A percentile compares a stretch with the other conserved stretches of the same genome.
Evolutionary conservation across 495 filamentous ascomycete genomes (phyloP).

Genomic region (Cladorrhinum samala): DNA sequence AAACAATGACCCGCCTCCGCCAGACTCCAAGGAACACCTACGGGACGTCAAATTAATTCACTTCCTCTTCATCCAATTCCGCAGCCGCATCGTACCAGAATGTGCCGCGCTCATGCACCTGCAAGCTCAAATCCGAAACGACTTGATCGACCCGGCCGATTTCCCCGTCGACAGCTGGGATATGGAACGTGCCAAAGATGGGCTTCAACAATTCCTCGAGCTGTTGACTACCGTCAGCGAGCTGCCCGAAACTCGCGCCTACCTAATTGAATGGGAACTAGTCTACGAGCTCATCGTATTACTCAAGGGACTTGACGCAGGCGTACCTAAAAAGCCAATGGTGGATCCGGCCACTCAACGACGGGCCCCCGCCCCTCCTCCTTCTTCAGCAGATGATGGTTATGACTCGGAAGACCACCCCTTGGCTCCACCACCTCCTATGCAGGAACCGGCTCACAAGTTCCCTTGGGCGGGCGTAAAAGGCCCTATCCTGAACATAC

Average conservation of each 20-base stretch:
- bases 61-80: constrained; percentile 87
- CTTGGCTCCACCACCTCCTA: constrained; percentile 54
- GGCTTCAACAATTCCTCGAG: constrained; percentile 86
- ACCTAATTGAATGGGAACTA: constrained; percentile 84
- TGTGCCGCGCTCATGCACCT: constrained; percentile 88
- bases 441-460: constrained; percentile 71
- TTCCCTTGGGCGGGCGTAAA: constrained; percentile 94
- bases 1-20: constrained; percentile 52
- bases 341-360: constrained; percentile 23
- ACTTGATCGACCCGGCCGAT: constrained; percentile 51
- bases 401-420: constrained; percentile 40
- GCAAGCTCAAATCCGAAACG: constrained; percentile 74
- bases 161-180: constrained; percentile 95
- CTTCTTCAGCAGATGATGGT: constrained; percentile 21
- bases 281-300: constrained; percentile 76
- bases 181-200: constrained; percentile 81
- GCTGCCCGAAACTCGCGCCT: constrained; percentile 46
- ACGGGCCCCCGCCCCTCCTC: constrained; percentile 9
- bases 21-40: constrained; percentile 43
- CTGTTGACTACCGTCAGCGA: constrained; percentile 90
- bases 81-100: constrained; percentile 84
- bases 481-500: constrained; percentile 80
- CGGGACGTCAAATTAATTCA: constrained; percentile 60
- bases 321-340: constrained; percentile 60
- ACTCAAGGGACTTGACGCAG: constrained; percentile 77